A percentile compares a stretch with the other conserved stretches of the same genome.
Evolutionary conservation across 331 rosid species (phyloP).

Genomic region (Quercus lobata): DNA sequence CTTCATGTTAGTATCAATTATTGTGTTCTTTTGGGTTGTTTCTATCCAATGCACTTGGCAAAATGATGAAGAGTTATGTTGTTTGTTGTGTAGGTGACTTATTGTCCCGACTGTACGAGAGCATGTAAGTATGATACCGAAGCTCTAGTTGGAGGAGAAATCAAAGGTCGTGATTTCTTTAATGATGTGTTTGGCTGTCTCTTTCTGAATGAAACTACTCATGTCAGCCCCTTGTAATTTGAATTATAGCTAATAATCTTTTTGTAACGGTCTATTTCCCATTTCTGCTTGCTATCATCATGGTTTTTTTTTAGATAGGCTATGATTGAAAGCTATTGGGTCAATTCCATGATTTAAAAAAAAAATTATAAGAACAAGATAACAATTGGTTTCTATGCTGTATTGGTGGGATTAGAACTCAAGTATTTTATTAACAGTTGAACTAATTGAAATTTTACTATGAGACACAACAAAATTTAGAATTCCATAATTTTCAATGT

Average conservation of each 20-base stretch:
- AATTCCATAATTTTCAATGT: too few relatives aligned
- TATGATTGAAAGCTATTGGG: too few relatives aligned
- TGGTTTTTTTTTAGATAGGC: too few relatives aligned
- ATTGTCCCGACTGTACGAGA: conserved; percentile 93
- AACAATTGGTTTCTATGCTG: too few relatives aligned
- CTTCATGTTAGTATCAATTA: background rate
- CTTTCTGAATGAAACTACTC: conserved; percentile 66
- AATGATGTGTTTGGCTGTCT: conserved; percentile 79
- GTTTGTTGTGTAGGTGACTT: conserved; percentile 65
- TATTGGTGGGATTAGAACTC: too few relatives aligned
- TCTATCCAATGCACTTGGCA: background rate
- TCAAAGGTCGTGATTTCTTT: conserved; percentile 59
- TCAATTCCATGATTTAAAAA: too few relatives aligned
- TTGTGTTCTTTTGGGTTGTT: background rate
- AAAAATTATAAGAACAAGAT: too few relatives aligned
- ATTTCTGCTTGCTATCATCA: too few relatives aligned
- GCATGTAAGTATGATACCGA: conserved; percentile 82
- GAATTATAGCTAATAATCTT: background rate
- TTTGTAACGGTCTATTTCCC: background rate
- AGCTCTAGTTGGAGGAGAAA: conserved; percentile 44
- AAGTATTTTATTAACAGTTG: too few relatives aligned
- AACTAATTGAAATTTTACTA: too few relatives aligned
- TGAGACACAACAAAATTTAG: too few relatives aligned
- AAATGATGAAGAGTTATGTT: conserved; percentile 1
- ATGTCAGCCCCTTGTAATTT: conserved; percentile 55